These are phyloP conservation scores for Rhinocladiella mackenziei DNA, from an alignment of 2,329 filamentous ascomycete genomes.

Conservation along the genomic window DNA sequence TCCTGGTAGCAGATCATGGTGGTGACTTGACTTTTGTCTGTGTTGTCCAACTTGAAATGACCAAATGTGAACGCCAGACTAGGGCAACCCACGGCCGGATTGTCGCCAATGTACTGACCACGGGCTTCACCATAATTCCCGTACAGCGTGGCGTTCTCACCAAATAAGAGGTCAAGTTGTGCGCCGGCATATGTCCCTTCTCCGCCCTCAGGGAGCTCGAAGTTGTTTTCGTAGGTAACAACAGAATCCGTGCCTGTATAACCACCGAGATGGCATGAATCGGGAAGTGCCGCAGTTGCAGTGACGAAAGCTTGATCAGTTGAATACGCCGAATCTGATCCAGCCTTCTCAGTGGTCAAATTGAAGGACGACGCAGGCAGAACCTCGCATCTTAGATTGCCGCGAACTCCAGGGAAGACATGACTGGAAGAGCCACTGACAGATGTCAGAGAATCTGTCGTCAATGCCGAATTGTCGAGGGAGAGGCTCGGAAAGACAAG, in stretches of 20 bases:
- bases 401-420: constrained; percentile 18
- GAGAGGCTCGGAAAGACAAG: constrained; percentile 26
- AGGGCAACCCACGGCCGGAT: constrained; percentile 28
- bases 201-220: constrained; percentile 18
- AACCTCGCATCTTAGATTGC: constrained; percentile 24
- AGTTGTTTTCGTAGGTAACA: constrained; percentile 24
- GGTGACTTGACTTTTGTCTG: constrained; percentile 22
- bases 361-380: constrained; percentile 13
- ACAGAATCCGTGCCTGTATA: constrained; percentile 15
- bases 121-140: constrained; percentile 25
- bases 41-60: constrained; percentile 19
- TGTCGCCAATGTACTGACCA: constrained; percentile 26
- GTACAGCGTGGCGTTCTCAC: constrained; percentile 21
- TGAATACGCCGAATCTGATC: constrained; percentile 16
- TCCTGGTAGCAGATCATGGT: constrained; percentile 29
- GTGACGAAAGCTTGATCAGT: constrained; percentile 23
- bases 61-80: constrained; percentile 29
- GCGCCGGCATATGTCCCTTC: constrained; percentile 24
- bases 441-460: constrained; percentile 10
- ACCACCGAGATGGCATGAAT: constrained; percentile 23
- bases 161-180: constrained; percentile 28
- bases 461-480: constrained; percentile 16
- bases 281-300: constrained; percentile 22
- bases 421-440: constrained; percentile 15
- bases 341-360: constrained; percentile 17